Conservation (phyloP, 2,329 filamentous ascomycete genomes). For the Cadophora malorum region DNA sequence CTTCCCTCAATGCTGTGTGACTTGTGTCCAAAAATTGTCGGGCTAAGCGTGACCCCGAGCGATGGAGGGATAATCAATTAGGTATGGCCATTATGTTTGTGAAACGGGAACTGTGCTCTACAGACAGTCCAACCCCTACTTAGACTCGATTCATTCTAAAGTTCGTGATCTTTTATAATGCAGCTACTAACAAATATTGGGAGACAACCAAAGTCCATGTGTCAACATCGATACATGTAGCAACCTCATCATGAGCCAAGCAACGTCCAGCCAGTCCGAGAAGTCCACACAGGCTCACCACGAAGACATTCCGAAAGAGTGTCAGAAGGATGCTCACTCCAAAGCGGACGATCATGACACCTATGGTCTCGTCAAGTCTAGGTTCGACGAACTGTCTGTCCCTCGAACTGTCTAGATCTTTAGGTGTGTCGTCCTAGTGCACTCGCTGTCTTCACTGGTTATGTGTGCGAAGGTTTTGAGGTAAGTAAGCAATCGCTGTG, state of each 20-base stretch:
- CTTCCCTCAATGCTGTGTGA: background rate
- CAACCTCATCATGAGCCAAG: background rate
- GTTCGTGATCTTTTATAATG: too few relatives aligned
- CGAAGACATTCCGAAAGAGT: background rate
- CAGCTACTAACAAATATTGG: background rate
- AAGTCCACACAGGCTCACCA: background rate
- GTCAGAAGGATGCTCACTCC: background rate
- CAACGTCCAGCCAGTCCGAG: background rate
- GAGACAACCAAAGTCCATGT: background rate
- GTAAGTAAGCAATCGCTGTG: background rate
- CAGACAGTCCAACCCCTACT: background rate
- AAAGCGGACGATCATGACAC: constrained; percentile 6
- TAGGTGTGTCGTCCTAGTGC: background rate
- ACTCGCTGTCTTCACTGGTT: constrained; percentile 4
- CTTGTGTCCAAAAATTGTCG: background rate
- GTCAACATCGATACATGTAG: background rate
- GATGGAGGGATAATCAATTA: background rate
- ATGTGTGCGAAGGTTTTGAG: constrained; percentile 12
- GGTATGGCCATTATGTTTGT: background rate
- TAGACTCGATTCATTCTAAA: background rate
- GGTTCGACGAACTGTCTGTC: constrained; percentile 14
- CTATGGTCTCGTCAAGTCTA: constrained; percentile 8
- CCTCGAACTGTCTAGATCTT: constrained; percentile 10
- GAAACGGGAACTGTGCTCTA: background rate
- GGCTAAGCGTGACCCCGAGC: background rate